Conservation (phyloP, 2,329 filamentous ascomycete genomes). For the Fusarium algeriense region DNA sequence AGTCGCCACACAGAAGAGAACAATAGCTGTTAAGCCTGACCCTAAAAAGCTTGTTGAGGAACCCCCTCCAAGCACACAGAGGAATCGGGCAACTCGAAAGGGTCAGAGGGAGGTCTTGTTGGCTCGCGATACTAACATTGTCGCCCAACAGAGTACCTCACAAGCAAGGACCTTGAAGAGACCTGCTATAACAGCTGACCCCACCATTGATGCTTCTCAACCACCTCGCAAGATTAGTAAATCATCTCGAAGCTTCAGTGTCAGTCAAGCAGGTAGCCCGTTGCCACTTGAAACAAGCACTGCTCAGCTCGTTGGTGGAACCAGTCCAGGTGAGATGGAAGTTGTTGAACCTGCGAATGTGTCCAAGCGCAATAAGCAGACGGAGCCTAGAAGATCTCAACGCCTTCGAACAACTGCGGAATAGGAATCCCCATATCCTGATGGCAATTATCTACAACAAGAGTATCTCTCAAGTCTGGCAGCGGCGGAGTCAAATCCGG, state of each 20-base stretch:
- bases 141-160: not conserved
- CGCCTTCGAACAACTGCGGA: conserved; percentile 13
- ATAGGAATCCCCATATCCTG: conserved; percentile 21
- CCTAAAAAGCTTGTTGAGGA: not conserved
- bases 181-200: not conserved
- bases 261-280: conserved; percentile 48
- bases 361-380: not conserved
- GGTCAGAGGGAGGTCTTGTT: conserved; percentile 4
- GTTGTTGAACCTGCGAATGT: not conserved
- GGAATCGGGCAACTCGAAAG: not conserved
- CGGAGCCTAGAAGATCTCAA: conserved; percentile 19
- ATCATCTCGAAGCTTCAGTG: conserved; percentile 42
- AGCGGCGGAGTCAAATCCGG: not conserved
- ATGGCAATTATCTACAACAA: conserved; percentile 8
- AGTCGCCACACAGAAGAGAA: not conserved
- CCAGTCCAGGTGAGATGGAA: not conserved
- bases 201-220: not conserved
- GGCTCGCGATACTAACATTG: conserved; percentile 26
- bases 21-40: not conserved
- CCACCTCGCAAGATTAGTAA: conserved; percentile 24
- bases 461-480: conserved; percentile 16
- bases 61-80: not conserved
- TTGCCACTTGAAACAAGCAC: conserved; percentile 25
- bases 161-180: conserved; percentile 5
- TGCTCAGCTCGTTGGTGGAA: not conserved